A percentile compares a stretch with the other conserved stretches of the same genome.
These are phyloP conservation scores for Cystobasidiaceae sp. DNA, from an alignment of 1,284 basidiomycete genomes.

Conservation along the genomic window DNA sequence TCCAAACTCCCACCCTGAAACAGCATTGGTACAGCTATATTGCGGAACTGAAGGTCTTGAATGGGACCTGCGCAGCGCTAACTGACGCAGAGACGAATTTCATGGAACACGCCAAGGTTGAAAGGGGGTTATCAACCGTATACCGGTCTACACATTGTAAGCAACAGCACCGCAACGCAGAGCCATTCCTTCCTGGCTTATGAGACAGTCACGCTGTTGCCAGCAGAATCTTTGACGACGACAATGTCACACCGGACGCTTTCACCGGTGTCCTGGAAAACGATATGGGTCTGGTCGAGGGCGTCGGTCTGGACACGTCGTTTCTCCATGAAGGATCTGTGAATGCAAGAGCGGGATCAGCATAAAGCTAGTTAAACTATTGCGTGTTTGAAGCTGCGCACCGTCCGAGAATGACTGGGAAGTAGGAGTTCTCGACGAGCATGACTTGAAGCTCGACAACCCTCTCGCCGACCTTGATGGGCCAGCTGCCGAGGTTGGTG, in stretches of 20 bases:
- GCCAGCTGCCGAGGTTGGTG: conserved; percentile 52
- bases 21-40: too few relatives aligned
- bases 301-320: conserved; percentile 73
- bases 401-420: conserved; percentile 90
- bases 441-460: conserved; percentile 53
- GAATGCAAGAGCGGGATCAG: neutral
- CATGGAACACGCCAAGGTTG: too few relatives aligned
- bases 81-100: too few relatives aligned
- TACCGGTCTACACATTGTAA: too few relatives aligned
- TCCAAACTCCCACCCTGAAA: too few relatives aligned
- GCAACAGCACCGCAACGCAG: too few relatives aligned
- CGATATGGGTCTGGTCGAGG: conserved; percentile 74
- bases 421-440: conserved; percentile 89
- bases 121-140: neutral
- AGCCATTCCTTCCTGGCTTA: too few relatives aligned
- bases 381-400: conserved; percentile 1
- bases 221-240: conserved; percentile 54
- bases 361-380: neutral
- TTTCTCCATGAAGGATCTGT: conserved; percentile 76
- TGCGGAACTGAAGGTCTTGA: too few relatives aligned
- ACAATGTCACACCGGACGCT: conserved; percentile 85
- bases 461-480: conserved; percentile 51
- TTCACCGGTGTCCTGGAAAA: conserved; percentile 94
- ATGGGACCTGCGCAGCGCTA: too few relatives aligned
- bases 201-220: conserved; percentile 39